Evolutionary conservation across 331 rosid genomes (phyloP), one percentile per base, ranked within the genome.

Genomic region (Telfairia occidentalis): DNA sequence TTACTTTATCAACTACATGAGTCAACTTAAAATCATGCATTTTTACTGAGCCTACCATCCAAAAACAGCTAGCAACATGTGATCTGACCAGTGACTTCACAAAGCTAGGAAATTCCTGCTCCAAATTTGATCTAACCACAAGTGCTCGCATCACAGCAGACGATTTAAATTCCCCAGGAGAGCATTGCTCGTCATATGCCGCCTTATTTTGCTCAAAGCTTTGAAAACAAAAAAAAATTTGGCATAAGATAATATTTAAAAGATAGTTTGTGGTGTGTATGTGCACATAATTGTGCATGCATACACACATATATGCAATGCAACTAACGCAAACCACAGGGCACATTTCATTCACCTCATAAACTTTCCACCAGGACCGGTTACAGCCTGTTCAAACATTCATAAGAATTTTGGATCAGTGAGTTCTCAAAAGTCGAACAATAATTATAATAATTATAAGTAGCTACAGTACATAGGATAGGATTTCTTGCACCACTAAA

Each of bases 31-130:
- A 60, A 61, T 74, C 71, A 45, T 57, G 32, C 7, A 69, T 38
- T 58, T 61, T 48, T 49, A 60, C 37, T 18, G 48, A 29, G 64
- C 80, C 81, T 81, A 91, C 97, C 98, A 94, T 91, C 98, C 91
- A 91, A 81, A 93, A 88, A 83, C 94, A 89, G 73, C 91, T 85
- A 43, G 92, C 91, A 59, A 89, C 98, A 60, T 91, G 96, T 67
- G 97, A 89, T 81, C 97, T 88, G 76, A 91, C 89, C 78, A 93
- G 86, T 0, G 98, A 93, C 82, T 93, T 89, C 80, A 89, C 98
- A 67, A 93, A 93, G 87, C 94, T 90, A 60, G 96, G 98, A 74
- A 78, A 84, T 59, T 67, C 85, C 0, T 55, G 65, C 32, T 71
- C 78, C 75, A 93, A 83, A 34, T 80, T 79, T 64, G 88, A 85